Conservation (phyloP, 2,329 filamentous ascomycete genomes). For the Neophaeococcomyces aloes region DNA sequence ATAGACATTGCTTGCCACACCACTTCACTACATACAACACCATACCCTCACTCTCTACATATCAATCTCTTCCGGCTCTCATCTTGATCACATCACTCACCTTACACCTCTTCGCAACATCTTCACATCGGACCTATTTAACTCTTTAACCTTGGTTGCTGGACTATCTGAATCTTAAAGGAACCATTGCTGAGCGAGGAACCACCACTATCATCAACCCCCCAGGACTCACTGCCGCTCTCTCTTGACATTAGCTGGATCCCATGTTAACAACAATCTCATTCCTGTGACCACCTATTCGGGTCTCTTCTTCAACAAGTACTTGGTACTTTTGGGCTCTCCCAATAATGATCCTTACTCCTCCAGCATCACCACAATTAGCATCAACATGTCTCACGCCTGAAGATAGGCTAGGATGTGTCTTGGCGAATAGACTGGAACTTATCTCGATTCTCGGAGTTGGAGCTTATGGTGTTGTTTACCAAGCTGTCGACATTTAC, state of each 20-base stretch:
- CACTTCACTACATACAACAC: slow-evolving; percentile 5
- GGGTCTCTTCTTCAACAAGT: slow-evolving; percentile 19
- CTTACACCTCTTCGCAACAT: slow-evolving; percentile 5
- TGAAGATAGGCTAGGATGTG: slow-evolving; percentile 74
- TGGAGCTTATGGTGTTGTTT: slow-evolving; percentile 93
- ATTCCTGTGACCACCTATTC: slow-evolving; percentile 19
- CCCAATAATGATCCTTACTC: slow-evolving; percentile 38
- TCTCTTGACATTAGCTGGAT: slow-evolving; percentile 17
- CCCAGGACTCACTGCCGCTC: slow-evolving; percentile 13
- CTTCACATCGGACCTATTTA: slow-evolving; percentile 16
- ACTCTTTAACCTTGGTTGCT: slow-evolving; percentile 14
- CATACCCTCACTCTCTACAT: slow-evolving; percentile 1
- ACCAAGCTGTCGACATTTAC: slow-evolving; percentile 74
- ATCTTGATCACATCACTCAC: slow-evolving; percentile 10
- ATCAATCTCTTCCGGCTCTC: slow-evolving; percentile 1
- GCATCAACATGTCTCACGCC: slow-evolving; percentile 49
- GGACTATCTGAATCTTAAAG: neutral
- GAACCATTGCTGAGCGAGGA: slow-evolving; percentile 1
- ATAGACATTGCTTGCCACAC: slow-evolving; percentile 9
- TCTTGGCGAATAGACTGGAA: slow-evolving; percentile 73
- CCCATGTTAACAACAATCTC: slow-evolving; percentile 22
- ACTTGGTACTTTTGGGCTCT: slow-evolving; percentile 29
- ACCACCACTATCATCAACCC: slow-evolving; percentile 9
- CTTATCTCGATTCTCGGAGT: slow-evolving; percentile 78
- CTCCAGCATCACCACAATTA: slow-evolving; percentile 34